Percentiles rank a stretch among this genome's conserved stretches.
Conservation (phyloP, 164 flowering plant species). For the Aristolochia californica region DNA sequence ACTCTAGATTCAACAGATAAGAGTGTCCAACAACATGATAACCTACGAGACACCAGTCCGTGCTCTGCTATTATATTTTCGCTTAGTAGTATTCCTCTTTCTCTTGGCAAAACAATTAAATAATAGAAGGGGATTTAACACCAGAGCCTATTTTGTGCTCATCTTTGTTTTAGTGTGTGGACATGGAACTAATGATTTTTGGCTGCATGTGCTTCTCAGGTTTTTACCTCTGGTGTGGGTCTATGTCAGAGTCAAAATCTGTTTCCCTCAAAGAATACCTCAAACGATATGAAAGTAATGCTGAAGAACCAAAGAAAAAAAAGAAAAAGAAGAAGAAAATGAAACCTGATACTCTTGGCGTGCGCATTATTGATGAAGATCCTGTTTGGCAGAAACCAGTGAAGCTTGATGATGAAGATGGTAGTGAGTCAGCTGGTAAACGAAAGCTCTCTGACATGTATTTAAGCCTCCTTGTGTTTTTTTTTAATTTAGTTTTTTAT, state of each 20-base stretch:
- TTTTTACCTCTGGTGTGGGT: neutral
- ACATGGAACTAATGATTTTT: no score
- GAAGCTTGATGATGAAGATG: slow-evolving; percentile 40
- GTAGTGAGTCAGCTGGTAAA: slow-evolving; percentile 48
- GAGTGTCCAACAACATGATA: no score
- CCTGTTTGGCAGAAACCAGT: slow-evolving; percentile 83
- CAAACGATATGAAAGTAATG: slow-evolving; percentile 43
- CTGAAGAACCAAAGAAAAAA: slow-evolving; percentile 19
- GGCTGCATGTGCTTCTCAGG: no score
- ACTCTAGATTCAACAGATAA: no score
- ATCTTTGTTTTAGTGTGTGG: no score
- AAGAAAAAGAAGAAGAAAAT: slow-evolving; percentile 34
- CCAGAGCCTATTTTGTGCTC: no score
- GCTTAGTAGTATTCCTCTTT: no score
- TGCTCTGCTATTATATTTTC: no score
- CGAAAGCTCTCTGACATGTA: neutral
- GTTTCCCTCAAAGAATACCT: slow-evolving; percentile 54
- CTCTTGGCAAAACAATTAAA: no score
- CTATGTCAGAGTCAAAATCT: slow-evolving; percentile 18
- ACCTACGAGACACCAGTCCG: no score
- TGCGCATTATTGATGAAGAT: slow-evolving; percentile 76
- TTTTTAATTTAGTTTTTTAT: neutral
- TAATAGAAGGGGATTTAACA: no score
- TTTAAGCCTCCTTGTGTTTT: no score
- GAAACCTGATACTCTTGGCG: slow-evolving; percentile 26